Percentiles rank a stretch among this genome's conserved stretches.
Evolutionary conservation across 2,329 filamentous ascomycete species (phyloP).

Genomic region (Claviceps sp.): DNA sequence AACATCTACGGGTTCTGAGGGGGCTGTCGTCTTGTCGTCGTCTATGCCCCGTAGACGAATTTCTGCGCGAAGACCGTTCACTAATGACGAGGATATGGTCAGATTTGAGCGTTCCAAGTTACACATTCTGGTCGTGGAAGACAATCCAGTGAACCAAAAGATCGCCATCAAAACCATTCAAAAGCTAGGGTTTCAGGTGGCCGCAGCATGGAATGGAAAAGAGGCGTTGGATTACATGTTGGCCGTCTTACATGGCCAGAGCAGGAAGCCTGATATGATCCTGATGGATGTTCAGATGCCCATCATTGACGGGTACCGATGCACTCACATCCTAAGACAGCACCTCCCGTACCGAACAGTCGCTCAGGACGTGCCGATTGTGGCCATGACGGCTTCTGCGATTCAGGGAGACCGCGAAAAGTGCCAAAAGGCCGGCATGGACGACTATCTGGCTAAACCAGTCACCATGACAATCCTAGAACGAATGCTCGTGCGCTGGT

Average conservation of each 20-base stretch:
- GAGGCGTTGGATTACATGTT: slow-evolving; percentile 64
- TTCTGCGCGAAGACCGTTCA: slow-evolving; percentile 22
- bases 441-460: slow-evolving; percentile 62
- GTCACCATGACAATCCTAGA: slow-evolving; percentile 56
- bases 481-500: slow-evolving; percentile 60
- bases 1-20: slow-evolving; percentile 23
- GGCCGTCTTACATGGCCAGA: slow-evolving; percentile 34
- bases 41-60: slow-evolving; percentile 17
- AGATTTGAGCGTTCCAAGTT: slow-evolving; percentile 46
- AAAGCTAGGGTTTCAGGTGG: slow-evolving; percentile 59
- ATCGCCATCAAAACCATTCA: slow-evolving; percentile 64
- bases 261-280: slow-evolving; percentile 56
- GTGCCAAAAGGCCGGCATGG: slow-evolving; percentile 61
- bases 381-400: slow-evolving; percentile 71
- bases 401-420: slow-evolving; percentile 68
- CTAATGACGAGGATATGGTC: slow-evolving; percentile 35
- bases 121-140: slow-evolving; percentile 67
- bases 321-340: slow-evolving; percentile 59
- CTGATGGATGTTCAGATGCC: slow-evolving; percentile 70
- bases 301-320: slow-evolving; percentile 64
- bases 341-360: slow-evolving; percentile 50
- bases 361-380: slow-evolving; percentile 53
- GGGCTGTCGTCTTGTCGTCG: slow-evolving; percentile 11
- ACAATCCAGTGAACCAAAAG: slow-evolving; percentile 64
- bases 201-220: slow-evolving; percentile 63